Percentiles rank a stretch among this genome's conserved stretches.
These are phyloP conservation scores for Nyctanthes arbortristis DNA, from an alignment of 257 asterid genomes.

Conservation along the genomic window DNA sequence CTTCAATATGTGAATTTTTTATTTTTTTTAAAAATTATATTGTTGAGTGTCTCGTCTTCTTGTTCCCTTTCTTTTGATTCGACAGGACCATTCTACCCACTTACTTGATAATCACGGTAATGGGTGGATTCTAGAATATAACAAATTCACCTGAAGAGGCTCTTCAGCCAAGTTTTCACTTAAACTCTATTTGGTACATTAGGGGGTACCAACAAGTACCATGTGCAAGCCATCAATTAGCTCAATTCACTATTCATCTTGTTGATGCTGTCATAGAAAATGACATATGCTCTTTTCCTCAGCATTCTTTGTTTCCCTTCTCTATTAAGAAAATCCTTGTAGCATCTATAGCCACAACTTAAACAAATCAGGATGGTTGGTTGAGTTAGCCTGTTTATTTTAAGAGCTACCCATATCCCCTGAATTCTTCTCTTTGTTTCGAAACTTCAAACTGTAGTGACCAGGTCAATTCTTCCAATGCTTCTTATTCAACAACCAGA, in stretches of 20 bases:
- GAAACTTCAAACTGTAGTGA: not conserved
- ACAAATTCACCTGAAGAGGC: too few relatives aligned
- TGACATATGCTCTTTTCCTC: conserved; percentile 28
- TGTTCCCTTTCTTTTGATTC: too few relatives aligned
- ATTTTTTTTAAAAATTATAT: too few relatives aligned
- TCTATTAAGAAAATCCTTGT: not conserved
- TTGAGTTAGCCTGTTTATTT: conserved; percentile 3
- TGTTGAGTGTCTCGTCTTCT: too few relatives aligned
- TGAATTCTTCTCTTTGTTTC: conserved; percentile 1
- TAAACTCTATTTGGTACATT: too few relatives aligned
- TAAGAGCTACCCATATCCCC: conserved; percentile 19
- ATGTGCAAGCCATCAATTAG: conserved; percentile 29
- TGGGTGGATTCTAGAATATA: too few relatives aligned
- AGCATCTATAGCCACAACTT: not conserved
- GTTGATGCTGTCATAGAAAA: conserved; percentile 14
- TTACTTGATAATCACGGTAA: too few relatives aligned
- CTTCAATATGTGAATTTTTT: too few relatives aligned
- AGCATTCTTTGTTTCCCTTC: not conserved
- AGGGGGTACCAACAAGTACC: conserved; percentile 18
- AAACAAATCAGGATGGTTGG: too few relatives aligned
- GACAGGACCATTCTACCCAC: too few relatives aligned
- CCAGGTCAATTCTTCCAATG: not conserved
- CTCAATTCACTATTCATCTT: conserved; percentile 26
- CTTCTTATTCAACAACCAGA: conserved; percentile 3
- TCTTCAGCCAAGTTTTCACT: too few relatives aligned